phyloP scores from a whole-genome alignment of 495 filamentous ascomycete genomes.

The Sordaria brevicollis region DNA sequence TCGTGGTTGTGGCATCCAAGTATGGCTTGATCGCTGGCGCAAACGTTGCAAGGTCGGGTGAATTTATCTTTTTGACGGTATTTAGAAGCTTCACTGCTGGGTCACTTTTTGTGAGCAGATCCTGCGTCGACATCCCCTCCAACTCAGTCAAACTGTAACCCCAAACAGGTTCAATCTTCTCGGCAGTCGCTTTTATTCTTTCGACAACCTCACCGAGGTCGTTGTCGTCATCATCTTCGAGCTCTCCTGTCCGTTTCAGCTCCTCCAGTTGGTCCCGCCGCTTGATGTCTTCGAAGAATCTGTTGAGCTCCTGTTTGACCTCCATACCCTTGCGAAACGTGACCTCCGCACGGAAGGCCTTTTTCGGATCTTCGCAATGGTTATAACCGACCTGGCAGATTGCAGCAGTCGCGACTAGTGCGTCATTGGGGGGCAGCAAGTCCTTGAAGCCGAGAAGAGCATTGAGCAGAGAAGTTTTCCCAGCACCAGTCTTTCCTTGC shows the following conservation, averaged over 20 bases:
- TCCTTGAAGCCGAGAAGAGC: slow-evolving; percentile 12
- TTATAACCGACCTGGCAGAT: slow-evolving; percentile 13
- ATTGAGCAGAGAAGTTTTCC: slow-evolving; percentile 20
- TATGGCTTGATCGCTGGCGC: slow-evolving; percentile 3
- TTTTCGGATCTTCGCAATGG: not conserved
- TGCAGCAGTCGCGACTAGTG: slow-evolving; percentile 15
- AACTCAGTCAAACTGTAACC: not conserved
- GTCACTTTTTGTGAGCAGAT: slow-evolving; percentile 3
- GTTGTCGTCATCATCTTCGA: not conserved
- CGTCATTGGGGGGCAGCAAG: slow-evolving; percentile 12
- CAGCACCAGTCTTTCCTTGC: slow-evolving; percentile 17
- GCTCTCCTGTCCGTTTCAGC: not conserved
- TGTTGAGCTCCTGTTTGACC: slow-evolving; percentile 5
- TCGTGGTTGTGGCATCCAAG: slow-evolving; percentile 5
- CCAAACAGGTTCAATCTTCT: slow-evolving; percentile 6
- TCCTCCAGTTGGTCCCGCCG: not conserved
- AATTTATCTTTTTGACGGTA: not conserved
- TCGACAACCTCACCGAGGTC: not conserved
- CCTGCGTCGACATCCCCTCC: slow-evolving; percentile 14
- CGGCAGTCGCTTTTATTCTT: not conserved
- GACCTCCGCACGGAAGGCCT: slow-evolving; percentile 8
- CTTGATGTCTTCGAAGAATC: slow-evolving; percentile 7
- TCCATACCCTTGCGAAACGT: slow-evolving; percentile 3
- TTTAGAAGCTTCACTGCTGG: not conserved
- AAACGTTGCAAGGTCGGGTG: not conserved